Evolutionary conservation across 2,329 filamentous ascomycete genomes (phyloP).

Genomic region (Torrubiella hemipterigena): DNA sequence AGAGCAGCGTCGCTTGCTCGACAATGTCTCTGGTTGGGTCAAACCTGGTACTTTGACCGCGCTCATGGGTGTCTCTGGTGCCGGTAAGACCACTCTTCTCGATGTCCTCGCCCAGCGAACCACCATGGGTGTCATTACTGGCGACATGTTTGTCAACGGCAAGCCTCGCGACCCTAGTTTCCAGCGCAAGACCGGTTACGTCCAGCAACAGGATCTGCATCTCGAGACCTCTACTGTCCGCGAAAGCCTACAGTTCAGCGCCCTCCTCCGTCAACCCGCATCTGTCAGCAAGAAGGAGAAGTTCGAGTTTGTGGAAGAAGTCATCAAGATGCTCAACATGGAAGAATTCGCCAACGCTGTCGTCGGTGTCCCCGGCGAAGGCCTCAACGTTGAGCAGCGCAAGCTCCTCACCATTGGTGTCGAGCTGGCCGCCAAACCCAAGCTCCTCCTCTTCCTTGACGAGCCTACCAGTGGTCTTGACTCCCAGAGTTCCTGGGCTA

Average conservation of each 20-base stretch:
- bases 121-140: constrained; percentile 50
- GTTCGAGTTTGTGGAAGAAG: constrained; percentile 48
- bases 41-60: constrained; percentile 81
- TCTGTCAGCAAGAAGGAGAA: constrained; percentile 44
- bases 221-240: constrained; percentile 42
- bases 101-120: constrained; percentile 35
- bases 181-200: constrained; percentile 54
- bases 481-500: constrained; percentile 51
- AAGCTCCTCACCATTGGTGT: constrained; percentile 53
- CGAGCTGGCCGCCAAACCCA: constrained; percentile 43
- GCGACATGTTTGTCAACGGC: constrained; percentile 55
- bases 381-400: constrained; percentile 48
- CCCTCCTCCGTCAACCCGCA: constrained; percentile 44
- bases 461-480: constrained; percentile 52
- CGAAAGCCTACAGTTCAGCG: constrained; percentile 42
- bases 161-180: constrained; percentile 43
- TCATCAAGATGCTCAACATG: constrained; percentile 57
- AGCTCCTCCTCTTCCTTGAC: constrained; percentile 49
- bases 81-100: constrained; percentile 30
- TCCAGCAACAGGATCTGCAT: constrained; percentile 54
- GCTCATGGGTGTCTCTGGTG: constrained; percentile 50
- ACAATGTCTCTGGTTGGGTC: constrained; percentile 78
- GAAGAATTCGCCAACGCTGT: constrained; percentile 53
- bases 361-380: constrained; percentile 50
- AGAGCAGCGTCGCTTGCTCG: constrained; percentile 57